These are phyloP conservation scores for Penicillium salamii DNA, from an alignment of 495 filamentous ascomycete genomes.

Conservation along the genomic window DNA sequence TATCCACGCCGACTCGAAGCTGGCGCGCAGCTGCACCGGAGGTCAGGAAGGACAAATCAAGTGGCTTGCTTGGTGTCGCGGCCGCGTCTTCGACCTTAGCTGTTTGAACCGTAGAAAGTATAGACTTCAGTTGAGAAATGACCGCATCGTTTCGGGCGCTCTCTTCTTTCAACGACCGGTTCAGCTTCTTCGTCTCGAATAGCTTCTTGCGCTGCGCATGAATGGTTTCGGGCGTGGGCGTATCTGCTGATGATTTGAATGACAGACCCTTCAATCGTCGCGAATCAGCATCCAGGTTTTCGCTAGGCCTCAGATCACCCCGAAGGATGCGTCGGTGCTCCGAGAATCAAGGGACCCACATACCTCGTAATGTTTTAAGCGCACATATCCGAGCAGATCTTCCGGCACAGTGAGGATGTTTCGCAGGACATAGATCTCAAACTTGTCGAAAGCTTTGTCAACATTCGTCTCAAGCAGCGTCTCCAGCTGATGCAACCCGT, in stretches of 20 bases:
- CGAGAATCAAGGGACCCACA: constrained; percentile 20
- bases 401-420: constrained; percentile 80
- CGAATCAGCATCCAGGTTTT: too few species aligned
- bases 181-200: constrained; percentile 76
- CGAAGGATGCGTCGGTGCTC: not conserved
- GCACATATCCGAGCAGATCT: constrained; percentile 72
- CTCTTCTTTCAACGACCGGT: constrained; percentile 70
- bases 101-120: constrained; percentile 41
- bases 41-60: constrained; percentile 54
- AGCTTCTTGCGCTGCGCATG: constrained; percentile 70
- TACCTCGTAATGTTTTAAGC: constrained; percentile 82
- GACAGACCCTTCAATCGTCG: constrained; percentile 31
- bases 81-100: constrained; percentile 23
- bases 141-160: constrained; percentile 71
- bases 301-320: not conserved
- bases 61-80: constrained; percentile 16
- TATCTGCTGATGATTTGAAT: constrained; percentile 30
- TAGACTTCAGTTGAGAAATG: constrained; percentile 59
- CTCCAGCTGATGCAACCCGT: constrained; percentile 88
- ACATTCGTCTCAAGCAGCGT: constrained; percentile 83
- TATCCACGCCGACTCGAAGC: constrained; percentile 43
- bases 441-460: constrained; percentile 74
- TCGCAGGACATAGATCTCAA: constrained; percentile 80
- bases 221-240: constrained; percentile 62
- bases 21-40: constrained; percentile 41